Conservation (phyloP, 139 green algal species). For the Microglena sp. region DNA sequence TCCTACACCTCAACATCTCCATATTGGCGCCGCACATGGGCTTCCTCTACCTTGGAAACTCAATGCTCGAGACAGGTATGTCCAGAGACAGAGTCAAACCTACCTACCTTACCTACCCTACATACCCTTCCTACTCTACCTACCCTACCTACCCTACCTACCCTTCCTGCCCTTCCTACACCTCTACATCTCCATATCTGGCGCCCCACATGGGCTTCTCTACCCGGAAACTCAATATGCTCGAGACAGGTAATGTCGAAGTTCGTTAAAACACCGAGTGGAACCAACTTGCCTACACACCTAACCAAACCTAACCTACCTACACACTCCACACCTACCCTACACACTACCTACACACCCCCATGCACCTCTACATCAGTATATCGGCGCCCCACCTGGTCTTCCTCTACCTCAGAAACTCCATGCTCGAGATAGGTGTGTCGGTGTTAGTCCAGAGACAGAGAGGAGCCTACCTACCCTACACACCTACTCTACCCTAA, state of each 20-base stretch:
- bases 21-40: constrained; percentile 57
- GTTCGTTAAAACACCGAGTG: too few species aligned
- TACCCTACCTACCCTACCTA: too few species aligned
- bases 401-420: constrained; percentile 48
- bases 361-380: constrained; percentile 46
- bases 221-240: constrained; percentile 38
- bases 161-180: constrained; percentile 26
- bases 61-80: constrained; percentile 43
- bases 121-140: too few species aligned
- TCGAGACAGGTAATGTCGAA: constrained; percentile 43
- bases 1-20: constrained; percentile 46
- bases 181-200: constrained; percentile 42
- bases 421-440: constrained; percentile 42
- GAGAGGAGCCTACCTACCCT: too few species aligned
- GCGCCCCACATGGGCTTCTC: constrained; percentile 62
- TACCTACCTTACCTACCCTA: too few species aligned
- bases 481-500: too few species aligned
- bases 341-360: too few species aligned
- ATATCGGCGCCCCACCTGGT: constrained; percentile 57
- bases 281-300: too few species aligned
- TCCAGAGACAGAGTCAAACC: too few species aligned
- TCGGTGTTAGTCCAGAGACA: too few species aligned
- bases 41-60: constrained; percentile 48
- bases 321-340: too few species aligned
- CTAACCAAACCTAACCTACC: too few species aligned